Conservation (phyloP, 2,329 filamentous ascomycete species). For the Seiridium unicorne region DNA sequence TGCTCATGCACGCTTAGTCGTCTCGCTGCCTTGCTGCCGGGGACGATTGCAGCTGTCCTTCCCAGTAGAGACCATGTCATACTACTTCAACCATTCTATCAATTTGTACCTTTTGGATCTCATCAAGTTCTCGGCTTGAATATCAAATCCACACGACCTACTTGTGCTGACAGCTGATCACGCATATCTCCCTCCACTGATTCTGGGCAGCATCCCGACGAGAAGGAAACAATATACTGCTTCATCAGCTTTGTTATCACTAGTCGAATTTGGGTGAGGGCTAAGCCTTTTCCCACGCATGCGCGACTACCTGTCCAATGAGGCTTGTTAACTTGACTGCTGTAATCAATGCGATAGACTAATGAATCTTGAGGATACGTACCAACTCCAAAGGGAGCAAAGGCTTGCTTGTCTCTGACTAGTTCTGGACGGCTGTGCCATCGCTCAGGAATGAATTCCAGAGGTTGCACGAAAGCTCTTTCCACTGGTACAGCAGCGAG, state of each 20-base stretch:
- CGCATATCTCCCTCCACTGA: background rate
- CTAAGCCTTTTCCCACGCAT: slow-evolving; percentile 16
- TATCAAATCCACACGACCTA: background rate
- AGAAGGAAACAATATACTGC: slow-evolving; percentile 14
- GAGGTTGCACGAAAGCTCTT: slow-evolving; percentile 19
- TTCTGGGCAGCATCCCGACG: slow-evolving; percentile 3
- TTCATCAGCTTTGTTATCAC: slow-evolving; percentile 12
- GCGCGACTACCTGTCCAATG: background rate
- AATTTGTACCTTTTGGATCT: no score
- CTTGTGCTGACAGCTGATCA: slow-evolving; percentile 1
- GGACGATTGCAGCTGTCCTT: no score
- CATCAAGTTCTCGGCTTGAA: background rate
- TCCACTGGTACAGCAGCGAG: background rate
- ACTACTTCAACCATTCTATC: no score
- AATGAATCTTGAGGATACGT: no score
- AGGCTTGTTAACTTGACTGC: no score
- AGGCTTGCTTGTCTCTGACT: background rate
- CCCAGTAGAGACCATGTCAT: no score
- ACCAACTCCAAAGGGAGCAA: background rate
- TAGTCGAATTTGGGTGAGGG: slow-evolving; percentile 13
- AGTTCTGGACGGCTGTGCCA: slow-evolving; percentile 21
- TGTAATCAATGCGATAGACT: no score
- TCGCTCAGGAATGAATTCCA: slow-evolving; percentile 36
- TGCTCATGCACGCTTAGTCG: no score
- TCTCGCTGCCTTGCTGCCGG: no score